Percentiles rank a stretch among this genome's conserved stretches.
Evolutionary conservation across 179 eudicot genomes (phyloP).

Genomic region (Silene noctiflora): DNA sequence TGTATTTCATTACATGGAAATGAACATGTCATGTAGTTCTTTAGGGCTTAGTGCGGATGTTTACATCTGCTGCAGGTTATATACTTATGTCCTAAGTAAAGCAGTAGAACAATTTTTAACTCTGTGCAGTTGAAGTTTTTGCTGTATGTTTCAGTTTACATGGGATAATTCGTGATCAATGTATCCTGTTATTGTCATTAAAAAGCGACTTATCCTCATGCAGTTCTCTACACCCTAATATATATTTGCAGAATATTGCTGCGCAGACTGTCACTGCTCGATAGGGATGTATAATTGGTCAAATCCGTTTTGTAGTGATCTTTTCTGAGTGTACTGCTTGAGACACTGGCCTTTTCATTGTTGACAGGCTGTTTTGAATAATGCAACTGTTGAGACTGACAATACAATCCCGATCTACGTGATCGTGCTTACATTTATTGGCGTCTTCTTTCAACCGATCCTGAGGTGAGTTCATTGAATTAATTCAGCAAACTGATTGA

Average conservation of each 20-base stretch:
- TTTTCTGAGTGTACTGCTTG: slow-evolving; percentile 13
- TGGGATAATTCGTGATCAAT: not conserved
- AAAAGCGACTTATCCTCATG: not conserved
- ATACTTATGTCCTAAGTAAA: not conserved
- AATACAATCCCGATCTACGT: slow-evolving; percentile 95
- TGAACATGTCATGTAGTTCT: not conserved
- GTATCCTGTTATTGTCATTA: not conserved
- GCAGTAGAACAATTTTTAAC: not conserved
- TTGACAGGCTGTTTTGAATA: slow-evolving; percentile 86
- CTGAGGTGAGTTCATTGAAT: slow-evolving; percentile 59
- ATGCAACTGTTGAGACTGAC: slow-evolving; percentile 98
- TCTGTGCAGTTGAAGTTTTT: not conserved
- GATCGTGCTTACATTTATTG: slow-evolving; percentile 98
- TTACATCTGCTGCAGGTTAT: not conserved
- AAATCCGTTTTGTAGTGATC: not conserved
- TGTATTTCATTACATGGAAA: not conserved
- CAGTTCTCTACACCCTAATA: not conserved
- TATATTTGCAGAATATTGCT: not conserved
- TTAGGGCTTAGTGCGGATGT: not conserved
- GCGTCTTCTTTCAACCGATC: slow-evolving; percentile 99
- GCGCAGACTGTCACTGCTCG: not conserved
- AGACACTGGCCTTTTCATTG: slow-evolving; percentile 12
- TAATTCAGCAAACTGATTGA: not conserved
- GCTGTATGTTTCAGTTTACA: not conserved
- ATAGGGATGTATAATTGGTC: not conserved